Evolutionary conservation across 352 stramenopile species (phyloP).

Genomic region (Phytophthora syringae): DNA sequence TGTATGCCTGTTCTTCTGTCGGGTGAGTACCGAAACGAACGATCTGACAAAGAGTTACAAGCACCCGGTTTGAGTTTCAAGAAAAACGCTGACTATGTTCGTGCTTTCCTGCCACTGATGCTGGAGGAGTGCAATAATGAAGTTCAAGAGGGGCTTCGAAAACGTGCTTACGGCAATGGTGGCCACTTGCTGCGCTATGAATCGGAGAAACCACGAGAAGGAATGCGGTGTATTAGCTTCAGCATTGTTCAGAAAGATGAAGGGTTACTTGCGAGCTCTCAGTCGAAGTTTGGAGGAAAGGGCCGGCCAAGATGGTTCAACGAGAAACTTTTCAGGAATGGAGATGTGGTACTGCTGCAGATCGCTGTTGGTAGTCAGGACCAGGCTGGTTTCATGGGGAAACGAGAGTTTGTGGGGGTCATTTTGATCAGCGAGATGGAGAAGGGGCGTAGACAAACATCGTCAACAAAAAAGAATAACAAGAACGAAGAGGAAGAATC

Average conservation of each 20-base stretch:
- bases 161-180: slow-evolving; percentile 45
- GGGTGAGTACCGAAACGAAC: slow-evolving; percentile 65
- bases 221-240: slow-evolving; percentile 83
- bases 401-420: slow-evolving; percentile 73
- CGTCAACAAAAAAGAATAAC: slow-evolving; percentile 43
- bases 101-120: slow-evolving; percentile 80
- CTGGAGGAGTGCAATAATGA: slow-evolving; percentile 88
- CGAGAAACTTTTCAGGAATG: slow-evolving; percentile 82
- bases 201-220: slow-evolving; percentile 80
- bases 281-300: slow-evolving; percentile 41
- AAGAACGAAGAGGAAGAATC: slow-evolving; percentile 70
- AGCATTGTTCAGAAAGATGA: slow-evolving; percentile 67
- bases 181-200: slow-evolving; percentile 81
- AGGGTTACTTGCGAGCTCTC: slow-evolving; percentile 27
- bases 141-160: slow-evolving; percentile 71
- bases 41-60: slow-evolving; percentile 56
- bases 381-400: slow-evolving; percentile 48
- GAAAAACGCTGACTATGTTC: slow-evolving; percentile 77
- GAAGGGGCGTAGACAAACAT: slow-evolving; percentile 60
- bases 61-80: slow-evolving; percentile 67
- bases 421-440: slow-evolving; percentile 80
- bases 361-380: slow-evolving; percentile 41
- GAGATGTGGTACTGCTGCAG: slow-evolving; percentile 76
- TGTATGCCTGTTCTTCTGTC: slow-evolving; percentile 80
- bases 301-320: slow-evolving; percentile 37